Conservation (phyloP, 1,284 basidiomycete species). For the Erythrobasidium hasegawianum region DNA sequence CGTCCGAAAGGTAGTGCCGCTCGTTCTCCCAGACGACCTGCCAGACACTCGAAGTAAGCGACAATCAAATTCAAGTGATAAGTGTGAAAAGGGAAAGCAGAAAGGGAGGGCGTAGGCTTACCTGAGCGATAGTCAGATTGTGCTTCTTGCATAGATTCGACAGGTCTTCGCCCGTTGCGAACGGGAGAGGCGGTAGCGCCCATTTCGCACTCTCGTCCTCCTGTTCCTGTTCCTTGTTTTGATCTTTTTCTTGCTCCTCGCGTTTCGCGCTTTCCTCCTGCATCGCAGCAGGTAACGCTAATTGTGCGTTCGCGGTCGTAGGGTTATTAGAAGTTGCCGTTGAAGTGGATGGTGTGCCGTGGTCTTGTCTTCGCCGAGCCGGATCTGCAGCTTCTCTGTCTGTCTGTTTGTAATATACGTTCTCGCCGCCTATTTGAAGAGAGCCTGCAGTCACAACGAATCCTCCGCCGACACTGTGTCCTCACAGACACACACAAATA, state of each 20-base stretch:
- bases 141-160: conserved; percentile 73
- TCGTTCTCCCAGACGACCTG: conserved; percentile 92
- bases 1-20: conserved; percentile 69
- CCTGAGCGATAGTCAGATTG: conserved; percentile 87
- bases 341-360: conserved; percentile 55
- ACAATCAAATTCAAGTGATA: no score
- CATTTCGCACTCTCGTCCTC: conserved; percentile 15
- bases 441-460: conserved; percentile 28
- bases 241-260: conserved; percentile 7
- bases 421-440: conserved; percentile 68
- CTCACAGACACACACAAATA: no score
- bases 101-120: conserved; percentile 13
- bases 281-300: background rate
- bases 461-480: conserved; percentile 30
- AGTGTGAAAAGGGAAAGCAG: no score
- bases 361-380: conserved; percentile 68
- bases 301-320: no score
- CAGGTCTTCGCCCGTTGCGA: conserved; percentile 72
- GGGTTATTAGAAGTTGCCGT: no score
- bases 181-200: conserved; percentile 70
- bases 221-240: background rate
- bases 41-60: no score
- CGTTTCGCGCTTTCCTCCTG: background rate
- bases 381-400: conserved; percentile 73
- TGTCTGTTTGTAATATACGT: conserved; percentile 94